Base-by-base conservation (phyloP, 2,329 filamentous ascomycete species). In the Onygena corvina region DNA sequence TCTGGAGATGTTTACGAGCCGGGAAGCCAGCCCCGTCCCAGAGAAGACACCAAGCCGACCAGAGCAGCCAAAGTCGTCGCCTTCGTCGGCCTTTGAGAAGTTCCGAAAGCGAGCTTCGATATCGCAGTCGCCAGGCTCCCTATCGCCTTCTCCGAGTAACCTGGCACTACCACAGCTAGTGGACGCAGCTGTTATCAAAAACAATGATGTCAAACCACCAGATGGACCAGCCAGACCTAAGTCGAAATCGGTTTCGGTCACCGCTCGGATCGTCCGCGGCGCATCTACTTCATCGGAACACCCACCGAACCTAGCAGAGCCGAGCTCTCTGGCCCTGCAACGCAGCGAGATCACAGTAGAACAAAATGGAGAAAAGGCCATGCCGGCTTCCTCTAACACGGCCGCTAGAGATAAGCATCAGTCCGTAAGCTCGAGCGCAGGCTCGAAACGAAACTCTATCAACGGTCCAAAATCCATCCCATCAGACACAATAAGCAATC, bases 181-280 rank as follows among this genome's bases (percentile, higher is more conserved):
- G 3, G 44, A 20, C 3, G 12, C 9, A 6, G 44, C 44, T 12
- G 12, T 27, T 3, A 12, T 9, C 30, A 34, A 34, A 11, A 18
- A n/a, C 11, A 21, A 21, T 18, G 44, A 34, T 7, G 12, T 27
- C 20, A 31, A 34, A 30, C 5, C 6, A 31, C 12, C 14, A 4
- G 27, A 23, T 8, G 29, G 29, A 31, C 60, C 34, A 53, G 53
- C 53, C 54, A 58, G 53, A 52, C 60, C 56, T n/a, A 58, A 62
- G 9, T 47, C 48, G 3, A 86, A 89, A 59, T 89, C 86, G 0
- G 79, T 94, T n/a, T 89, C 88, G 40, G 88, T 94, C 8, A 92
- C 84, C 14, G 86, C 89, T 45, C 80, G 83, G 47, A 94, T 94
- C 54, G 71, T 94, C 31, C 80, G 86, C 44, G 83, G 58, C 74